phyloP scores from a whole-genome alignment of 257 asterid genomes.

The Solanum chilense region DNA sequence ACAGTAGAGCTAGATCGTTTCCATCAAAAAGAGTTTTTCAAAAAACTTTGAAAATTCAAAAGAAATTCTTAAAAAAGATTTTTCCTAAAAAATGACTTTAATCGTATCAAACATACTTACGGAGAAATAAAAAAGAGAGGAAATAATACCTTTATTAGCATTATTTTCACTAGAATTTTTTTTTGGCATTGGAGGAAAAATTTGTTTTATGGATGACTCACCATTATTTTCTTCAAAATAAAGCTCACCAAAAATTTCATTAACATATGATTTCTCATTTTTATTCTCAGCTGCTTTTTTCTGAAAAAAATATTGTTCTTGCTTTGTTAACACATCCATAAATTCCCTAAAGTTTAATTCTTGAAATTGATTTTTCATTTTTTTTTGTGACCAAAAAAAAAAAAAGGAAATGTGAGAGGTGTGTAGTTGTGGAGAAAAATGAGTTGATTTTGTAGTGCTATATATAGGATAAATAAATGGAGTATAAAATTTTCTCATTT shows the following conservation, averaged over 20 bases:
- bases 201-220: background rate
- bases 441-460: background rate
- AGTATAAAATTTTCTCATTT: background rate
- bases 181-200: background rate
- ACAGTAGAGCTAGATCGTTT: background rate
- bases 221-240: background rate
- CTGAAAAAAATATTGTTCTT: background rate
- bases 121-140: fast-evolving
- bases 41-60: background rate
- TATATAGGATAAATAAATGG: background rate
- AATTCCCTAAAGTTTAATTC: background rate
- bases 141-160: background rate
- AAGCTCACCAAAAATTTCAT: background rate
- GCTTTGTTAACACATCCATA: background rate
- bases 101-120: background rate
- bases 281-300: background rate
- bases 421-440: background rate
- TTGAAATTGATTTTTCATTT: background rate
- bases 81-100: background rate
- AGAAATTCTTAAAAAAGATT: background rate
- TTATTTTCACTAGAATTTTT: background rate
- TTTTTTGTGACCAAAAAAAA: background rate
- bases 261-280: background rate
- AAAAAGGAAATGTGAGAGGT: background rate
- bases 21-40: background rate